Evolutionary conservation across 2,329 filamentous ascomycete species (phyloP).

Genomic region (Triangularia verruculosa): DNA sequence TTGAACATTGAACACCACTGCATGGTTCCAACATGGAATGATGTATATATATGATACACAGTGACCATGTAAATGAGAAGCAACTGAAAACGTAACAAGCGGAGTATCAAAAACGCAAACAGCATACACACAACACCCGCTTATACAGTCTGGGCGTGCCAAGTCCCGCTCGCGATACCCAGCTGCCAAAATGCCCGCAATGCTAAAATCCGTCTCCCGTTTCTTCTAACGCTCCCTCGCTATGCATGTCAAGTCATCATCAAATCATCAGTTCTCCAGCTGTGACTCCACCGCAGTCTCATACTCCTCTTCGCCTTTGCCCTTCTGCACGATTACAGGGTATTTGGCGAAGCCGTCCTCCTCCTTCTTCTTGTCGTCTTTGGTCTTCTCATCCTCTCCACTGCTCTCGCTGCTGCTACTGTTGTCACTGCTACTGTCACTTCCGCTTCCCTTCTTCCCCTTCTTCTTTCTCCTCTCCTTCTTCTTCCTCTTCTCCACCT

Average conservation of each 20-base stretch:
- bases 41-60: constrained; percentile 1
- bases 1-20: not conserved
- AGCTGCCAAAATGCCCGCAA: not conserved
- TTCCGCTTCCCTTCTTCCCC: constrained; percentile 2
- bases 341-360: constrained; percentile 11
- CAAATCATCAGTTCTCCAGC: constrained; percentile 12
- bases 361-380: constrained; percentile 10
- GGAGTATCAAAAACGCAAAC: not conserved
- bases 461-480: constrained; percentile 16
- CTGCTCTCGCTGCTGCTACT: constrained; percentile 8
- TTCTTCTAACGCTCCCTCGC: not conserved
- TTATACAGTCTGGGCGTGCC: not conserved
- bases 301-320: constrained; percentile 28
- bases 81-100: not conserved
- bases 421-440: constrained; percentile 14
- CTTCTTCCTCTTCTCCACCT: constrained; percentile 30
- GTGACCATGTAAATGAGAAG: not conserved
- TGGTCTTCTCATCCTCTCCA: not conserved
- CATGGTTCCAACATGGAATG: not conserved
- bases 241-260: constrained; percentile 1
- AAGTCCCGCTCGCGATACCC: not conserved
- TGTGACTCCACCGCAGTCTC: constrained; percentile 29
- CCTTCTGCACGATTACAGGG: constrained; percentile 18
- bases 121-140: not conserved
- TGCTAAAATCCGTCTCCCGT: not conserved